phyloP scores from a whole-genome alignment of 345 rosid species.

The Citrus cavaleriei region DNA sequence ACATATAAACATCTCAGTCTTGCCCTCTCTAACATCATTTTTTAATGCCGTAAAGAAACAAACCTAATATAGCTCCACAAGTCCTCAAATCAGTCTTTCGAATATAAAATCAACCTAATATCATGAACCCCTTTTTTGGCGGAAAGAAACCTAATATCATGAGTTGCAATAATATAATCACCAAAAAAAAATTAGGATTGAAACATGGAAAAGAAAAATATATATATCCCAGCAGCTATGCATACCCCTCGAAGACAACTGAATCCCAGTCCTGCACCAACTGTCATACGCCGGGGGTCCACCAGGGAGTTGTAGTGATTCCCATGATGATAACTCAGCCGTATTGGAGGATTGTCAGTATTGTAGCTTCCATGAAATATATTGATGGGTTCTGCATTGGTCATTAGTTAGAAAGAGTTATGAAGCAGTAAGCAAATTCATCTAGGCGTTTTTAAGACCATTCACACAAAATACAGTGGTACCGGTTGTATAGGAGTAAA shows the following conservation, averaged over 20 bases:
- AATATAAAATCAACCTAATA: background rate
- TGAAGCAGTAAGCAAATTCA: constrained; percentile 5
- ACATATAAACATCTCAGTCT: background rate
- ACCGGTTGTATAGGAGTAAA: constrained; percentile 94
- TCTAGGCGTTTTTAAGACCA: background rate
- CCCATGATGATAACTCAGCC: constrained; percentile 90
- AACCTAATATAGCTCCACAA: background rate
- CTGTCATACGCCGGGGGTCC: constrained; percentile 75
- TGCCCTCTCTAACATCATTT: background rate
- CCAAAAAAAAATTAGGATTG: background rate
- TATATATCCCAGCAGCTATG: background rate
- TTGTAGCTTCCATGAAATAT: constrained; percentile 89
- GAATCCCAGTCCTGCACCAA: constrained; percentile 98
- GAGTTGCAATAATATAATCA: background rate
- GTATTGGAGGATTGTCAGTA: constrained; percentile 85
- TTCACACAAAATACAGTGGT: constrained; percentile 5
- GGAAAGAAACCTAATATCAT: background rate
- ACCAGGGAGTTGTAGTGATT: constrained; percentile 97
- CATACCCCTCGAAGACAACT: constrained; percentile 92
- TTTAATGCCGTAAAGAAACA: background rate
- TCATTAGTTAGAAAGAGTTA: background rate
- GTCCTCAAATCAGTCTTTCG: background rate
- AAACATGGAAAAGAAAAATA: background rate
- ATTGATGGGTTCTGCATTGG: constrained; percentile 80
- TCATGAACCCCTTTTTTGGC: too few species aligned